Evolutionary conservation across 495 filamentous ascomycete genomes (phyloP).

Genomic region (Trichoderma gamsii): DNA sequence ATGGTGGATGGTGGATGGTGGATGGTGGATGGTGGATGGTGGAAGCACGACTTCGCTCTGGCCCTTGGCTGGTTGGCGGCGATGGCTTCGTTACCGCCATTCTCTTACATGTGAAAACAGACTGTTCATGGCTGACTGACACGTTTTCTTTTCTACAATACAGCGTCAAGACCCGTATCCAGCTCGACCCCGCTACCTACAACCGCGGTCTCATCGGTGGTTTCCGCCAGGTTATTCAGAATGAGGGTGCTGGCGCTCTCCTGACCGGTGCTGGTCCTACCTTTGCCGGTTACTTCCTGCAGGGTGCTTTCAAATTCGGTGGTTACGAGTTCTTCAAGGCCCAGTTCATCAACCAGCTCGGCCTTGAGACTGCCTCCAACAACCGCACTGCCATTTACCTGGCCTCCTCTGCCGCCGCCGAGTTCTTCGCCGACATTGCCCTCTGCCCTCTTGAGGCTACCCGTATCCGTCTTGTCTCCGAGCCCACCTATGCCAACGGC

Average conservation of each 20-base stretch:
- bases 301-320: constrained; percentile 92
- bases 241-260: constrained; percentile 82
- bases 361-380: constrained; percentile 71
- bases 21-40: too few relatives aligned
- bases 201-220: constrained; percentile 85
- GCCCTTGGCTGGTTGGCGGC: background rate
- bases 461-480: constrained; percentile 88
- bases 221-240: constrained; percentile 75
- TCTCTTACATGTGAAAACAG: background rate
- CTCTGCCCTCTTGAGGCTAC: constrained; percentile 92
- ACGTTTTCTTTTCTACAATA: constrained; percentile 8
- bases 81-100: constrained; percentile 9
- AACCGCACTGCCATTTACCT: constrained; percentile 89
- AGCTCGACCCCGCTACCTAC: constrained; percentile 85
- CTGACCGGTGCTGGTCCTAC: constrained; percentile 84
- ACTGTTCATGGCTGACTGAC: background rate
- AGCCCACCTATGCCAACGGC: constrained; percentile 80
- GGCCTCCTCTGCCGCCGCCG: constrained; percentile 72
- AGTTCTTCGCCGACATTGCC: constrained; percentile 92
- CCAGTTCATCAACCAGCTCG: constrained; percentile 76
- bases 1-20: too few relatives aligned
- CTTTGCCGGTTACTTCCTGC: constrained; percentile 87
- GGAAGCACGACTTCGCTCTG: background rate
- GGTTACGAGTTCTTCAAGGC: constrained; percentile 96
- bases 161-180: constrained; percentile 93